Base-by-base conservation (phyloP, 1,284 basidiomycete genomes). In the Hymenochaete sp. region DNA sequence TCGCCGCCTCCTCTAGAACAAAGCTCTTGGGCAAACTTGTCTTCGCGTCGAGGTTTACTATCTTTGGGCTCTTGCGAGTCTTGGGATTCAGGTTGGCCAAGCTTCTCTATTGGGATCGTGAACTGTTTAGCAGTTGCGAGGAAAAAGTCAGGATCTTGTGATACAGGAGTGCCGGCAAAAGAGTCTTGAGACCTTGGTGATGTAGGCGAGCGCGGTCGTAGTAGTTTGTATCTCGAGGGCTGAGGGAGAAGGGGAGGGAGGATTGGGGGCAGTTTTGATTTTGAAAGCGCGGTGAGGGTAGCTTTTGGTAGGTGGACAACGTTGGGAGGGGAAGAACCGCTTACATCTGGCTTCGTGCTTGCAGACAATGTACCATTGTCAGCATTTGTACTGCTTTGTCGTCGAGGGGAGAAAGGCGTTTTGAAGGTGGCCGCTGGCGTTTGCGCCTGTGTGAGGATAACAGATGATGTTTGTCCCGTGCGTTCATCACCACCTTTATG, bases 101-200 rank as follows among this genome's bases (percentile, higher is more conserved):
- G 62, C 48, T 79, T 68, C n/a, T 72, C 72, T 39, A 82, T 59
- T 44, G 79, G 79, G 19, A 75, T 59, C 29, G 71, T 58, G 46
- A 83, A 80, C 42, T 71, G 66, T 51, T 66, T 71, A 19, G 71
- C 62, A n/a, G 63, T 62, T 6, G 72, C 66, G 7, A 79, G 54
- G 55, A 68, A 73, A 18, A 58, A 59, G 27, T 66, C 67, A 7
- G 67, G 68, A 47, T 79, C 71, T 38, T 68, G 64, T 14, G 43
- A 50, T 3, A 70, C 65, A 26, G 66, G 51, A 11, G 67, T 65
- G 24, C 64, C 72, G 33, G 67, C 77, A 51, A 84, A 82, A 1
- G 80, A 83, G 56, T 82, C 81, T 56, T 73, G 68, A 2, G 77
- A 67, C 4, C 58, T 39, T 24, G 56, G 54, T 4, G 71, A 68